Conservation (phyloP, 2,329 filamentous ascomycete species). For the Fusarium chlamydosporum region DNA sequence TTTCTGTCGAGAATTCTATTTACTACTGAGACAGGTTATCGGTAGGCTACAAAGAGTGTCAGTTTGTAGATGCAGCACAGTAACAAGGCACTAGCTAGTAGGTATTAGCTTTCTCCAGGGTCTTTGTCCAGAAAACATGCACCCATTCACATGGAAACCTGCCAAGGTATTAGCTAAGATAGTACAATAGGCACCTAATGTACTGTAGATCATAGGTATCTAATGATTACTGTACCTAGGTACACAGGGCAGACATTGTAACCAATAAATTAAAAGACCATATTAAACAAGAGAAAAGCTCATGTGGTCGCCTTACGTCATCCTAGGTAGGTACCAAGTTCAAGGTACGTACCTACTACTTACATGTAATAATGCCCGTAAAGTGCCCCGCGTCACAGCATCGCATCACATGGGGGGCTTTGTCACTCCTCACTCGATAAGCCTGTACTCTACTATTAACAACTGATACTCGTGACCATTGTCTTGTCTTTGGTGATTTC, state of each 20-base stretch:
- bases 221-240: background rate
- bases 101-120: background rate
- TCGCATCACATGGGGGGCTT: conserved; percentile 42
- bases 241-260: background rate
- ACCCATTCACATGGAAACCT: background rate
- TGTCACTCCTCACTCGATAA: conserved; percentile 42
- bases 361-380: background rate
- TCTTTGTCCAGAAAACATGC: background rate
- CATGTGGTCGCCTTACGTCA: conserved; percentile 46
- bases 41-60: too few species aligned
- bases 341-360: background rate
- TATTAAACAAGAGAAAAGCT: conserved; percentile 10
- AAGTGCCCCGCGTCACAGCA: conserved; percentile 39
- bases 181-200: background rate
- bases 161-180: background rate
- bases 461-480: conserved; percentile 39
- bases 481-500: conserved; percentile 5
- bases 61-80: background rate
- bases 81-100: background rate
- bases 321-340: conserved; percentile 18
- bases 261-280: background rate
- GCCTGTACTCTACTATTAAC: conserved; percentile 1
- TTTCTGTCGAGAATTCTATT: background rate
- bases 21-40: background rate
- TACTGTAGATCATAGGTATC: background rate